Evolutionary conservation across 2,329 filamentous ascomycete genomes (phyloP), one percentile per base, ranked within the genome.

Genomic region (Cladosporium sp.): DNA sequence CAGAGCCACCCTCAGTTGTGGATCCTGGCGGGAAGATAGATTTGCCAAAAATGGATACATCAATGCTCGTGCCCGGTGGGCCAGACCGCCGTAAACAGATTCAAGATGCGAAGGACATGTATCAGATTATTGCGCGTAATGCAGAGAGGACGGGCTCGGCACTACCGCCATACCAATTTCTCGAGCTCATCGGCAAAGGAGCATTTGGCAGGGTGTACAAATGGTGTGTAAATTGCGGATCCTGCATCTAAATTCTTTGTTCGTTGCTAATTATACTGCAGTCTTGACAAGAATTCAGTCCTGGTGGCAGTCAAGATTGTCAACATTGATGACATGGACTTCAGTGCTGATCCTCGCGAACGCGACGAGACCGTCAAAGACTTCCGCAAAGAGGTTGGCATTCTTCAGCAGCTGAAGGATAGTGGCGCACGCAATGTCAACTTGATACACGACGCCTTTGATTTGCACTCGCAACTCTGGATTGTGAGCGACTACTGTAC

Each of bases 401-500:
- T 90, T 22, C 77, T 95, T 51, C 85, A 89, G 67, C 79, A 89
- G 59, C 79, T 95, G 54, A 86, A 87, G 67, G 87, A 90, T 64
- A 88, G 82, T 64, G 87, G 86, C 50, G 89, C 89, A 17, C 83
- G 84, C 65, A 93, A 93, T 69, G 86, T 95, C 75, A 94, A 93
- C 70, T 83, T 87, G 66, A 88, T 93, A 54, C 86, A 92, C 66
- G 89, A 92, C 64, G 89, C 89, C 4, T 80, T 92, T 19, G 85
- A 88, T 8, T 85, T 93, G 38, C 88, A 88, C 42, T 86, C 88
- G 65, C 84, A 90, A 61, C 87, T 95, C 76, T 95, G 90, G 90
- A 90, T 94, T 78, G 85, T 94, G 58, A 92, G 88, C 60, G 89
- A 94, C 74, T 92, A 92, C 72, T 92, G 90, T 67, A 89, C 88